Base-by-base conservation (phyloP, 2,329 filamentous ascomycete species). In the Colletotrichum sp. region DNA sequence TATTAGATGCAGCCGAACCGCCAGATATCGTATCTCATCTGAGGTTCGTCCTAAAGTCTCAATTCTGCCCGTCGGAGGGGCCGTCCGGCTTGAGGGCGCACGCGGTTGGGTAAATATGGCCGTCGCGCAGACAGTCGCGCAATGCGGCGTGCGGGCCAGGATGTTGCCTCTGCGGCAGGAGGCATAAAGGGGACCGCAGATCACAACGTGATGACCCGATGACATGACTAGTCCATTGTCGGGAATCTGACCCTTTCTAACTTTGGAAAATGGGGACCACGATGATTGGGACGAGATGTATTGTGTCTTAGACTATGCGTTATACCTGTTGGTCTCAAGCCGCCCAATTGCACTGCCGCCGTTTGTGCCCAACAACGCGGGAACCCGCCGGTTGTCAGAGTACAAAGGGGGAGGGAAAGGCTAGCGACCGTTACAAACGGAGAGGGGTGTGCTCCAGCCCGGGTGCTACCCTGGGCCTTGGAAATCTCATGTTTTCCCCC, bases 191-290 rank as follows among this genome's bases (percentile, higher is more conserved):
- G 74, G 64, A 65, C 64, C 30, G 59, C 64, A 34, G 70, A 76
- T 74, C 70, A 69, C 70, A 74, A 68, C 64, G 70, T 69, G 70
- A 72, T 65, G 65, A 27, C 27, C 48, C 59, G 64, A 69, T 76
- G 70, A 30, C 74, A 76, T 74, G 74, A 76, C 74, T 74, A 76
- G 74, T 64, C 59, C 48, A 30, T 52, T 72, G 66, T 68, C 64
- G 59, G 61, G 44, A 65, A 52, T 69, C 48, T 48, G 70, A 36
- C 64, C 70, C 64, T 68, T 67, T 60, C 74, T 74, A 76, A 76
- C 64, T 68, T 73, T 74, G 39, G 74, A 27, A 39, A 30, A 48
- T 48, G 30, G 59, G 70, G 63, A 65, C 63, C 34, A 32, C 34
- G 25, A 34, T 39, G 22, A 72, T 55, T 76, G 70, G 65, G 74